A percentile compares a stretch with the other conserved stretches of the same genome.
These are phyloP conservation scores for Xerocomus minutiporus DNA, from an alignment of 1,284 basidiomycete genomes.

Conservation along the genomic window DNA sequence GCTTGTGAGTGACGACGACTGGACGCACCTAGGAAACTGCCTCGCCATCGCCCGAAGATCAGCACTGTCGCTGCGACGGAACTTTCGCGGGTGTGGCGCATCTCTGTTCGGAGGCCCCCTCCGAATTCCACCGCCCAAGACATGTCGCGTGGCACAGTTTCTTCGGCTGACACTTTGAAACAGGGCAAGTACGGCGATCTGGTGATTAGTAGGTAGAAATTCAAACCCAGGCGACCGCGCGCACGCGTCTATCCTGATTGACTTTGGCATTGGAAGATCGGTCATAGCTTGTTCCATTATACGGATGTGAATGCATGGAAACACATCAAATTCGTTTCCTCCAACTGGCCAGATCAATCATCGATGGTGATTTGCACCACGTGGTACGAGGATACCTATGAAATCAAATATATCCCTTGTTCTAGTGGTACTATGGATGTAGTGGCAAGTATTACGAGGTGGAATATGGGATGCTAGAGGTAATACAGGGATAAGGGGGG, in stretches of 20 bases:
- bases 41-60: neutral
- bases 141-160: slow-evolving; percentile 21
- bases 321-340: slow-evolving; percentile 23
- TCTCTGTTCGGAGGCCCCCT: slow-evolving; percentile 10
- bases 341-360: slow-evolving; percentile 16
- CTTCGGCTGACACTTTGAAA: slow-evolving; percentile 19
- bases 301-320: slow-evolving; percentile 14
- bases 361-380: slow-evolving; percentile 2
- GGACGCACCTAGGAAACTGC: neutral
- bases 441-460: slow-evolving; percentile 26
- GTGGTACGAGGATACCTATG: slow-evolving; percentile 10
- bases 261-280: slow-evolving; percentile 24
- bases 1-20: slow-evolving; percentile 1
- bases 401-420: slow-evolving; percentile 20
- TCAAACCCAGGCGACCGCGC: slow-evolving; percentile 24
- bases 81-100: slow-evolving; percentile 24
- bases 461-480: slow-evolving; percentile 21
- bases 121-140: slow-evolving; percentile 11
- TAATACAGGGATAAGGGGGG: slow-evolving; percentile 19
- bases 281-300: slow-evolving; percentile 3
- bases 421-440: slow-evolving; percentile 24
- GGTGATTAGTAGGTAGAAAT: slow-evolving; percentile 1
- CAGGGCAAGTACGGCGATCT: slow-evolving; percentile 17
- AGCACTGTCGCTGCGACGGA: slow-evolving; percentile 5
- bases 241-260: slow-evolving; percentile 24